These are phyloP conservation scores for Acidiella bohemica DNA, from an alignment of 495 filamentous ascomycete genomes.

Conservation along the genomic window DNA sequence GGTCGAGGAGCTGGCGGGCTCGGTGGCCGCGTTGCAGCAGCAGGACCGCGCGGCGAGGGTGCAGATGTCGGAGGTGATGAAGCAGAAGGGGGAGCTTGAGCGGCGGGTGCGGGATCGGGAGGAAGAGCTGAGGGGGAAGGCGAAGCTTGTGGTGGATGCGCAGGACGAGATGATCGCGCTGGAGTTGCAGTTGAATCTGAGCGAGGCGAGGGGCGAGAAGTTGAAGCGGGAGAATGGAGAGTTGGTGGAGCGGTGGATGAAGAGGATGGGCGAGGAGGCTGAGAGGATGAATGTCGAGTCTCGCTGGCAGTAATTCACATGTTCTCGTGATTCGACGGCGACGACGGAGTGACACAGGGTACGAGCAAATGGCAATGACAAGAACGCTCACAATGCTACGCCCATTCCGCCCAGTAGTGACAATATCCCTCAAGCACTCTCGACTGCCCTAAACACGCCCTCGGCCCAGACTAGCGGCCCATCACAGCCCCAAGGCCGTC, in stretches of 20 bases:
- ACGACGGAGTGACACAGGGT: too few species aligned
- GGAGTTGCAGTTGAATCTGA: constrained; percentile 77
- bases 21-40: constrained; percentile 25
- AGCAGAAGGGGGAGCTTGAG: constrained; percentile 46
- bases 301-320: constrained; percentile 17
- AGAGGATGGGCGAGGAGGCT: constrained; percentile 67
- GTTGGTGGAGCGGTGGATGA: constrained; percentile 83
- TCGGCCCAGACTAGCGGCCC: too few species aligned
- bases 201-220: constrained; percentile 53
- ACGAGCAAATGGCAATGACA: too few species aligned
- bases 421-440: too few species aligned
- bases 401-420: too few species aligned
- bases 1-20: constrained; percentile 19
- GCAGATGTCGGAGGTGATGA: constrained; percentile 45
- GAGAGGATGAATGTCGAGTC: constrained; percentile 68
- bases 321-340: too few species aligned
- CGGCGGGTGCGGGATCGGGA: constrained; percentile 63
- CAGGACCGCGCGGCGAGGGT: constrained; percentile 31
- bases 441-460: too few species aligned
- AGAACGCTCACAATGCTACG: too few species aligned
- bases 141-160: constrained; percentile 67
- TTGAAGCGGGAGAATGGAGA: constrained; percentile 76
- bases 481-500: too few species aligned
- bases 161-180: constrained; percentile 82
- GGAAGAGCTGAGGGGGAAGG: constrained; percentile 73